Evolutionary conservation across 1,284 basidiomycete species (phyloP).

Genomic region (Cutaneotrichosporon sp.): DNA sequence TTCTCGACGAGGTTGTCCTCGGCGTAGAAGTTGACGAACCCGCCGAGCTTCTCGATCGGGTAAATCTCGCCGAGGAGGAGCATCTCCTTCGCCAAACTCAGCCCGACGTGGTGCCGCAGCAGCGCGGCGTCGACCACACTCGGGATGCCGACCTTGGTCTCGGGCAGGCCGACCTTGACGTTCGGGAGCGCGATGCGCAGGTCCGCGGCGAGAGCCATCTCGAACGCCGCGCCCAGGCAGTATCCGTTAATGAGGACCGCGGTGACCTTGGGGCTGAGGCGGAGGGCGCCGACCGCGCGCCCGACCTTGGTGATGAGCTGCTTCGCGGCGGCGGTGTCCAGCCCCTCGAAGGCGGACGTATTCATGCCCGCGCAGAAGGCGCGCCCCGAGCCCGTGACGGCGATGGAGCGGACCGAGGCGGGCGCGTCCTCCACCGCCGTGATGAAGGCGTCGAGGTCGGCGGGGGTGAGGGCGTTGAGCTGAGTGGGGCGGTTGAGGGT

Average conservation of each 20-base stretch:
- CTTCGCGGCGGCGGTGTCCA: slow-evolving; percentile 6
- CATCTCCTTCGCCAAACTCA: slow-evolving; percentile 22
- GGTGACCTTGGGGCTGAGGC: slow-evolving; percentile 19
- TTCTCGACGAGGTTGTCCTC: background rate
- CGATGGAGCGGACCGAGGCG: slow-evolving; percentile 19
- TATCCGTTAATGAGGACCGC: slow-evolving; percentile 23
- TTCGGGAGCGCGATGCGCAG: slow-evolving; percentile 13
- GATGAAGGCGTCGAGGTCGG: slow-evolving; percentile 18
- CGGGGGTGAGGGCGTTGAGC: slow-evolving; percentile 19
- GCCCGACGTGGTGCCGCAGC: slow-evolving; percentile 18
- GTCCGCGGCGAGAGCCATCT: slow-evolving; percentile 27
- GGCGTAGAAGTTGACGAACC: slow-evolving; percentile 19
- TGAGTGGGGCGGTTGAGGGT: slow-evolving; percentile 17
- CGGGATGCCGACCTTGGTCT: slow-evolving; percentile 27
- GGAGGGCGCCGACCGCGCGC: slow-evolving; percentile 19
- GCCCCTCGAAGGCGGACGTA: slow-evolving; percentile 19
- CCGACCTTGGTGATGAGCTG: slow-evolving; percentile 16
- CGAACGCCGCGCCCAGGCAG: slow-evolving; percentile 25
- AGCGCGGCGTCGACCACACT: slow-evolving; percentile 23
- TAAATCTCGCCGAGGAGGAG: slow-evolving; percentile 23
- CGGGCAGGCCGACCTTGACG: slow-evolving; percentile 19
- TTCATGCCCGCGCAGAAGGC: slow-evolving; percentile 26
- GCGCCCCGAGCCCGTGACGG: slow-evolving; percentile 12
- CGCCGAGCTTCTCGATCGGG: slow-evolving; percentile 13
- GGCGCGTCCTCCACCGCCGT: slow-evolving; percentile 16